phyloP scores from a whole-genome alignment of 768 basidiomycete genomes.

The Hericium erinaceus region DNA sequence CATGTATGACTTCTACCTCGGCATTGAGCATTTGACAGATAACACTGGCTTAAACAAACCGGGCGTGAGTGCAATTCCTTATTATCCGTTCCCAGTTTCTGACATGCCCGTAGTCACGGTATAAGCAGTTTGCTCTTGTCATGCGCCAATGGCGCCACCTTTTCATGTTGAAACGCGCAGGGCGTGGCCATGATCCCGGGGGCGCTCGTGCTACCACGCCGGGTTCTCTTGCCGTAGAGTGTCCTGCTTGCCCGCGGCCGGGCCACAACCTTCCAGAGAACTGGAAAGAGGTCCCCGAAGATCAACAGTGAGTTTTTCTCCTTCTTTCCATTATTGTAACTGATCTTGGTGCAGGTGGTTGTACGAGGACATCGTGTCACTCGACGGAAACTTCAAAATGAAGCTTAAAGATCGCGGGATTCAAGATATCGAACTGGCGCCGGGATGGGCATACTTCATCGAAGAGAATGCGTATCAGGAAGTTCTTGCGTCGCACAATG shows the following conservation, averaged over 20 bases:
- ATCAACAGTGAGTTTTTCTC: too few relatives aligned
- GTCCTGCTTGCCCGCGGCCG: slow-evolving; percentile 9
- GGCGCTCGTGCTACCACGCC: not conserved
- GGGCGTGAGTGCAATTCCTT: not conserved
- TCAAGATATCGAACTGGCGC: not conserved
- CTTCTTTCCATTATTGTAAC: too few relatives aligned
- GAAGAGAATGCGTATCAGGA: not conserved
- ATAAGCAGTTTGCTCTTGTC: not conserved
- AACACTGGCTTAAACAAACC: not conserved
- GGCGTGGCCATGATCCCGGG: not conserved
- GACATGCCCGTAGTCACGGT: not conserved
- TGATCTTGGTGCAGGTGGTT: too few relatives aligned
- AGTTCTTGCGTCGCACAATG: not conserved
- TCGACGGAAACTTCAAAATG: slow-evolving; percentile 14
- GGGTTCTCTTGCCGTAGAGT: not conserved
- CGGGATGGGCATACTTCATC: not conserved
- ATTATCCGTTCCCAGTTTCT: too few relatives aligned
- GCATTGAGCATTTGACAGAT: not conserved
- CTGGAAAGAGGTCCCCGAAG: too few relatives aligned
- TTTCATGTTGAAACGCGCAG: not conserved
- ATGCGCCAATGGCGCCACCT: slow-evolving; percentile 3
- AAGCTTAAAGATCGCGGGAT: not conserved
- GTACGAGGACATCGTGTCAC: slow-evolving; percentile 3
- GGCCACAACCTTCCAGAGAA: slow-evolving; percentile 1
- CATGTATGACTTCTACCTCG: not conserved